Percentiles rank a stretch among this genome's conserved stretches.
phyloP scores from a whole-genome alignment of 2,329 filamentous ascomycete genomes.

The Neofusicoccum cordaticola region DNA sequence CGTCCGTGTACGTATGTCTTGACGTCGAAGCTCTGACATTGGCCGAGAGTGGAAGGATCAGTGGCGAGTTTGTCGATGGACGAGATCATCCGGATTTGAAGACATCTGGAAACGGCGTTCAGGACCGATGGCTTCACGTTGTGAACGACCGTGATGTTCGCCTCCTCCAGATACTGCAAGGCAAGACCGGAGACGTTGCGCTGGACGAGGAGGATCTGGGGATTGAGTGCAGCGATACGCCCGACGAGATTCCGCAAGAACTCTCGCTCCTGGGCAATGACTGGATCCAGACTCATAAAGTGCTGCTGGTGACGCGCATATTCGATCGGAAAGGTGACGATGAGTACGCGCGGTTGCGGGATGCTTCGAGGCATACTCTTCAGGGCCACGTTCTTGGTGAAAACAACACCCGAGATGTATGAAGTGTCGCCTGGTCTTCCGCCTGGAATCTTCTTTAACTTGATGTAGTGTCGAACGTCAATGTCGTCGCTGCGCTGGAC shows the following conservation, averaged over 20 bases:
- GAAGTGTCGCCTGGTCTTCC: slow-evolving; percentile 85
- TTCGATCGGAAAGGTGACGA: slow-evolving; percentile 93
- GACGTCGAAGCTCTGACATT: slow-evolving; percentile 85
- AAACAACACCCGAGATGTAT: slow-evolving; percentile 96
- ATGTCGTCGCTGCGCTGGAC: slow-evolving; percentile 90
- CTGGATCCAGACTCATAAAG: slow-evolving; percentile 96
- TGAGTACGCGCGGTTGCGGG: slow-evolving; percentile 77
- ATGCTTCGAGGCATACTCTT: slow-evolving; percentile 95
- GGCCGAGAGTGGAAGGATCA: slow-evolving; percentile 70
- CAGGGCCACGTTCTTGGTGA: slow-evolving; percentile 92
- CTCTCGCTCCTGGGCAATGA: slow-evolving; percentile 94
- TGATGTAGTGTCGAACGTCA: slow-evolving; percentile 96
- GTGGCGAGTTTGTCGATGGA: slow-evolving; percentile 91
- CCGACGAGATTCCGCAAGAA: slow-evolving; percentile 89
- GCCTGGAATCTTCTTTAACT: slow-evolving; percentile 92
- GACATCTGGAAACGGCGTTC: slow-evolving; percentile 88
- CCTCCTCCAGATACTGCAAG: slow-evolving; percentile 80
- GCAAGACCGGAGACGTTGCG: slow-evolving; percentile 90
- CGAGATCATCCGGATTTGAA: slow-evolving; percentile 87
- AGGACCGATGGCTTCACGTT: slow-evolving; percentile 97
- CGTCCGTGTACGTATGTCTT: slow-evolving; percentile 89
- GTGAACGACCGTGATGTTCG: slow-evolving; percentile 88
- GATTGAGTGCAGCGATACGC: slow-evolving; percentile 80
- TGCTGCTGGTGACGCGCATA: slow-evolving; percentile 91
- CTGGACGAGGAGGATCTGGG: slow-evolving; percentile 85